phyloP scores from a whole-genome alignment of 2,329 filamentous ascomycete species.

The Biscogniauxia sp. region DNA sequence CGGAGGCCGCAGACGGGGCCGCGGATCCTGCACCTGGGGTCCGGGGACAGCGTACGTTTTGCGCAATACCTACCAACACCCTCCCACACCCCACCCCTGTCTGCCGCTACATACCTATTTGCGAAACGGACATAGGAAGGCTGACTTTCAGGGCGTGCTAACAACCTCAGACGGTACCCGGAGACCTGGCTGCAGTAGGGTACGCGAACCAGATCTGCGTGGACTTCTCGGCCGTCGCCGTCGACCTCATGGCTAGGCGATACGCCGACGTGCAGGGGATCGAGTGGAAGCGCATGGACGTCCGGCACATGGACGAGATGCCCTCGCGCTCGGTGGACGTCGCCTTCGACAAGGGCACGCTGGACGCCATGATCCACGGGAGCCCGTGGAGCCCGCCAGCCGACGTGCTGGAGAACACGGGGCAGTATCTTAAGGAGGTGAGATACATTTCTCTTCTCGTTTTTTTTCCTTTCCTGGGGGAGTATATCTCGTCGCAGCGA shows the following conservation, averaged over 20 bases:
- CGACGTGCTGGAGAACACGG: slow-evolving; percentile 46
- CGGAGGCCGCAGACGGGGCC: slow-evolving; percentile 34
- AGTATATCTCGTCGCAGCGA: background rate
- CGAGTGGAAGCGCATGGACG: slow-evolving; percentile 50
- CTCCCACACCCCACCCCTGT: background rate
- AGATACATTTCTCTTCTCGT: background rate
- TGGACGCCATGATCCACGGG: slow-evolving; percentile 56
- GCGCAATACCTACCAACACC: background rate
- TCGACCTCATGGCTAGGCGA: slow-evolving; percentile 49
- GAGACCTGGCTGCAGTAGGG: slow-evolving; percentile 44
- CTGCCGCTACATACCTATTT: too few relatives aligned
- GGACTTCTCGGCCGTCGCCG: slow-evolving; percentile 55
- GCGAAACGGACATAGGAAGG: background rate
- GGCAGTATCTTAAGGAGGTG: slow-evolving; percentile 50
- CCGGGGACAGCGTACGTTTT: slow-evolving; percentile 55
- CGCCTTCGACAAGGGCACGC: slow-evolving; percentile 56
- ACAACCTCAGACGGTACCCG: slow-evolving; percentile 52
- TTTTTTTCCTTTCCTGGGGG: too few relatives aligned
- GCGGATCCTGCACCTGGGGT: slow-evolving; percentile 54
- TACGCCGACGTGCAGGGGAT: slow-evolving; percentile 40
- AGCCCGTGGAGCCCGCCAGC: slow-evolving; percentile 51
- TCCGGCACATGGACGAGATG: slow-evolving; percentile 47
- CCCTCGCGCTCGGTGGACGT: slow-evolving; percentile 45
- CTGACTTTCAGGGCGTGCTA: slow-evolving; percentile 1
- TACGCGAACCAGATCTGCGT: slow-evolving; percentile 53